Evolutionary conservation across 768 basidiomycete species (phyloP).

Genomic region (Hebeloma cylindrosporum): DNA sequence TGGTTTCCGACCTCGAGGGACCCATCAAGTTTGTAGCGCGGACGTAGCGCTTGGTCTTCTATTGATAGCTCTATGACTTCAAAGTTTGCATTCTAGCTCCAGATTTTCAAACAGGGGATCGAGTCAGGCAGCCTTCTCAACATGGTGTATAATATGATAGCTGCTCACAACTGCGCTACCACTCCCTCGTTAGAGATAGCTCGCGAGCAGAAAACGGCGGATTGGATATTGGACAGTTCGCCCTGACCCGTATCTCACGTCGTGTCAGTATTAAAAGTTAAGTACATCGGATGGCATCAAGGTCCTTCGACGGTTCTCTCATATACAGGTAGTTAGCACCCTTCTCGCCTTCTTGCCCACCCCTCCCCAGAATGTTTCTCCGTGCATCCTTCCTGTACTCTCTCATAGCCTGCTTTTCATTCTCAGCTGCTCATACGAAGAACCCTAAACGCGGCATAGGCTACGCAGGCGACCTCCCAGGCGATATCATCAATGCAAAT

Average conservation of each 20-base stretch:
- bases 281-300: conserved; percentile 15
- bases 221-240: conserved; percentile 44
- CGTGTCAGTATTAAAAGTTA: conserved; percentile 30
- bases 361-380: conserved; percentile 27
- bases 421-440: conserved; percentile 26
- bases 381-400: conserved; percentile 20
- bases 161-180: too few relatives aligned
- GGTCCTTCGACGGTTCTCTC: conserved; percentile 18
- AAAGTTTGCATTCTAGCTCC: conserved; percentile 8
- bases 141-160: too few relatives aligned
- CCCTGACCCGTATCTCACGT: conserved; percentile 35
- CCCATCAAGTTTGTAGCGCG: conserved; percentile 20
- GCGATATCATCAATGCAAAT: conserved; percentile 45
- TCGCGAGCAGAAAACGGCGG: too few relatives aligned
- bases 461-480: conserved; percentile 38
- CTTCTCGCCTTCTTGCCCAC: conserved; percentile 12
- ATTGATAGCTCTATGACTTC: conserved; percentile 18
- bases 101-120: too few relatives aligned
- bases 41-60: conserved; percentile 17
- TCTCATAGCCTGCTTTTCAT: conserved; percentile 16
- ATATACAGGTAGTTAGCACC: conserved; percentile 15
- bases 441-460: conserved; percentile 50
- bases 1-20: conserved; percentile 6
- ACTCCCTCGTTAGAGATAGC: too few relatives aligned
- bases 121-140: background rate